Evolutionary conservation across 768 basidiomycete species (phyloP).

Genomic region (Termitomyces sp.): DNA sequence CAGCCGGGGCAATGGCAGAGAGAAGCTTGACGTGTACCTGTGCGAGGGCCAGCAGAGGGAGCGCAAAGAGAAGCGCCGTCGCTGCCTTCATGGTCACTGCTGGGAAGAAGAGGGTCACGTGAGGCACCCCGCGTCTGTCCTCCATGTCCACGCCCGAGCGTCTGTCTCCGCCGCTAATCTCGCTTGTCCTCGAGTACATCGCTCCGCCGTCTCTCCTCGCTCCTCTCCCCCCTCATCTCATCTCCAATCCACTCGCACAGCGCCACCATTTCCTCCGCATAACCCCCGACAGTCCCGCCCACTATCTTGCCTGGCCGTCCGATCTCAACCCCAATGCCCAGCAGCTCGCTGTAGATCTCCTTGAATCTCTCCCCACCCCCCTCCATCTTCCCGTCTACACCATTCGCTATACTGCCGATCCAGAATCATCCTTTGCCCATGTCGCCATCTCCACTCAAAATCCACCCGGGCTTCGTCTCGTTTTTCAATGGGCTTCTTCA

Average conservation of each 20-base stretch:
- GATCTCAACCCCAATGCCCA: conserved; percentile 23
- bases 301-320: conserved; percentile 71
- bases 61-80: conserved; percentile 29
- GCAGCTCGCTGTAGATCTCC: conserved; percentile 31
- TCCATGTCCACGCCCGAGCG: background rate
- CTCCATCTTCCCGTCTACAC: conserved; percentile 38
- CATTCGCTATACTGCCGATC: conserved; percentile 39
- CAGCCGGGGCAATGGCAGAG: background rate
- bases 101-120: conserved; percentile 13
- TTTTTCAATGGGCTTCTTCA: conserved; percentile 61
- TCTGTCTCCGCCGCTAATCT: conserved; percentile 28
- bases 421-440: conserved; percentile 54
- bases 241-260: conserved; percentile 57
- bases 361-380: conserved; percentile 32
- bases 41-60: conserved; percentile 38
- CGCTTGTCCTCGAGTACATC: conserved; percentile 55
- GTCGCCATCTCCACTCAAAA: conserved; percentile 37
- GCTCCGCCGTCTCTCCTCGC: conserved; percentile 44
- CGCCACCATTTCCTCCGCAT: conserved; percentile 64
- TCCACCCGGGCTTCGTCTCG: conserved; percentile 44
- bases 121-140: too few species aligned
- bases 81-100: conserved; percentile 15
- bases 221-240: conserved; percentile 56
- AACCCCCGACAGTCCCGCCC: conserved; percentile 39
- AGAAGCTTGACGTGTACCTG: conserved; percentile 32